Evolutionary conservation across 2,329 filamentous ascomycete genomes (phyloP), one percentile per base, ranked within the genome.

Genomic region (Pseudogymnoascus sp.): DNA sequence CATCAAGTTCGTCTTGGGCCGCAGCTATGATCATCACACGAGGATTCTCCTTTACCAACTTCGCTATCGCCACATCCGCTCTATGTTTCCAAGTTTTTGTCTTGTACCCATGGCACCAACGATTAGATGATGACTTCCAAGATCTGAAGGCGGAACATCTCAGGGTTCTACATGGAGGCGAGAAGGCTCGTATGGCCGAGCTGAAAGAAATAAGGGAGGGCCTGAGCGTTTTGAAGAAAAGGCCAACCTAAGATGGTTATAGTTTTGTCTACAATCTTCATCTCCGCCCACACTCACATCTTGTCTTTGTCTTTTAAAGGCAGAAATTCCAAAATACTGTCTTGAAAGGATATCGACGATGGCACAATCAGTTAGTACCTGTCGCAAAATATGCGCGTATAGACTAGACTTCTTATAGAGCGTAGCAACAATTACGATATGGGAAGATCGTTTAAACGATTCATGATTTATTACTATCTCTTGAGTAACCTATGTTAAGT

Each of bases 41-140:
- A 63, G 72, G 76, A 23, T 78, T 83, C 67, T 82, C 80, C 3
- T 68, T 83, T 33, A 80, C 79, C 59, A 83, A 84, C 70, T 83
- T 83, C 69, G 69, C 77, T 59, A 78, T 84, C 60, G 81, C 79
- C 6, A 74, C 76, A 4, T 81, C 80, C 0, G 81, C 81, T 0
- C 75, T 84, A 6, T 72, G 71, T 18, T 84, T 84, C 69, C 81
- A 83, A 68, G 78, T 82, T 45, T 81, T 81, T 62, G 81, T 84
- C 14, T 74, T 84, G 4, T 83, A 83, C 65, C 81, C 81, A 1
- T 84, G 81, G 81, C 81, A 83, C 67, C 74, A 83, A 43, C 72
- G 78, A 62, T 70, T 83, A 1, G 80, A 83, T 40, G 75, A 77
- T 7, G 77, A 81, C 37, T 83, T 84, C 67, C 71, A 77, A 55